Evolutionary conservation across 768 basidiomycete species (phyloP).

Genomic region (Lyophyllum shimeji): DNA sequence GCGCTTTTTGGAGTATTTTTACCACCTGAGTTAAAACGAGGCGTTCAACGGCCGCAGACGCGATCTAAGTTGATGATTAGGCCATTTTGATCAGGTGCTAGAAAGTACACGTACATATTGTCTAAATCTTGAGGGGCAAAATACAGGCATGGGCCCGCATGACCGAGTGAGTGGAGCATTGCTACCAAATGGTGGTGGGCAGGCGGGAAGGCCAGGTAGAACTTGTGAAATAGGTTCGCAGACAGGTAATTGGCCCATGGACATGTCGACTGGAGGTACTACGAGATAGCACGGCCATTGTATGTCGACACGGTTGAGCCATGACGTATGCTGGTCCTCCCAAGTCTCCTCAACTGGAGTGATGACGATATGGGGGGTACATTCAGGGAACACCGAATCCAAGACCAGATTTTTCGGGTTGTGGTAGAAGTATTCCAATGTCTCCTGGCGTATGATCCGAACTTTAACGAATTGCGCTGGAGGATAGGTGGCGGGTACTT

Average conservation of each 20-base stretch:
- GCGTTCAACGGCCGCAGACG: conserved; percentile 21
- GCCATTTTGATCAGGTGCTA: background rate
- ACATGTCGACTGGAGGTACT: conserved; percentile 29
- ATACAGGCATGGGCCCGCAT: conserved; percentile 19
- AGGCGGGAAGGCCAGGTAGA: background rate
- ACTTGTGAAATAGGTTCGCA: background rate
- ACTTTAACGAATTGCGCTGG: background rate
- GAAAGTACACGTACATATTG: conserved; percentile 23
- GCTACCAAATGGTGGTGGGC: background rate
- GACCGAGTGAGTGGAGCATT: conserved; percentile 3
- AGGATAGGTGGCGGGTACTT: background rate
- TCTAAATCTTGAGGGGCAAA: conserved; percentile 30
- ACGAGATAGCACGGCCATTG: conserved; percentile 35
- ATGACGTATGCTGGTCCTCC: conserved; percentile 32
- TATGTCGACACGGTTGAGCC: conserved; percentile 34
- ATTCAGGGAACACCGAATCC: conserved; percentile 39
- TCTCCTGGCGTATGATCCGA: conserved; percentile 21
- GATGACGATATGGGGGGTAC: conserved; percentile 52
- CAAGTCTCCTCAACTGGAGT: conserved; percentile 41
- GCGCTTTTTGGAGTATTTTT: conserved; percentile 34
- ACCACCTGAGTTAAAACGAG: conserved; percentile 30
- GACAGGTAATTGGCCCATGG: conserved; percentile 6
- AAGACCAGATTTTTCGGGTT: conserved; percentile 38
- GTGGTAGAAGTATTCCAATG: conserved; percentile 23
- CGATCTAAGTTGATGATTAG: conserved; percentile 5